These are phyloP conservation scores for Diutina neorugosa DNA, from an alignment of 1,139 yeast genomes.

Conservation along the genomic window DNA sequence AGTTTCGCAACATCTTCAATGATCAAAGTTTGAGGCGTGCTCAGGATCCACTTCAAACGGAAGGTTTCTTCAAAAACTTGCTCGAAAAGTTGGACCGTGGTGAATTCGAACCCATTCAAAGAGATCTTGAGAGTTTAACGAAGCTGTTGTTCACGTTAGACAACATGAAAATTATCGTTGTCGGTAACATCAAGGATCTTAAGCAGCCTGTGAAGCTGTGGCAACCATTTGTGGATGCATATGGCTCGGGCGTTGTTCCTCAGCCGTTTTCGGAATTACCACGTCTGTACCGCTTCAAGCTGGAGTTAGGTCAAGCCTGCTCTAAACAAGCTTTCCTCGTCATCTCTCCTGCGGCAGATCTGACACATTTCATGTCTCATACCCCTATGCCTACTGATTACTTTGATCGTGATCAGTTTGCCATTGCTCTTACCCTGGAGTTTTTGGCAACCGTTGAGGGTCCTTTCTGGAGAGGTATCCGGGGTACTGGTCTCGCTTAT, in stretches of 20 bases:
- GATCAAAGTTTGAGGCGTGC: conserved; percentile 55
- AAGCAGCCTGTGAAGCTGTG: conserved; percentile 51
- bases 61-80: conserved; percentile 40
- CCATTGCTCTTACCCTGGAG: conserved; percentile 62
- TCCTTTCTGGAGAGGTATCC: conserved; percentile 91
- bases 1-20: conserved; percentile 40
- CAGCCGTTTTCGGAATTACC: conserved; percentile 27
- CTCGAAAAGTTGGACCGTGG: conserved; percentile 42
- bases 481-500: conserved; percentile 94
- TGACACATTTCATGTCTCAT: conserved; percentile 57
- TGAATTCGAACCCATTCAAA: conserved; percentile 30
- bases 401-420: conserved; percentile 54
- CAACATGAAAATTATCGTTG: conserved; percentile 57
- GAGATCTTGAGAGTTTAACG: conserved; percentile 48
- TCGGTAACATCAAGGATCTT: conserved; percentile 51
- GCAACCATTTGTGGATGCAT: conserved; percentile 27
- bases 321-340: conserved; percentile 48
- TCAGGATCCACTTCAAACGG: conserved; percentile 54
- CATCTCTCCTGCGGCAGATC: conserved; percentile 77
- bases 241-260: conserved; percentile 7
- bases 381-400: conserved; percentile 58
- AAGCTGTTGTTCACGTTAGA: conserved; percentile 40
- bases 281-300: conserved; percentile 39
- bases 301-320: conserved; percentile 45
- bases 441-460: conserved; percentile 87